Conservation (phyloP, 805 yeast species). For the Teunomyces aglyptinius region DNA sequence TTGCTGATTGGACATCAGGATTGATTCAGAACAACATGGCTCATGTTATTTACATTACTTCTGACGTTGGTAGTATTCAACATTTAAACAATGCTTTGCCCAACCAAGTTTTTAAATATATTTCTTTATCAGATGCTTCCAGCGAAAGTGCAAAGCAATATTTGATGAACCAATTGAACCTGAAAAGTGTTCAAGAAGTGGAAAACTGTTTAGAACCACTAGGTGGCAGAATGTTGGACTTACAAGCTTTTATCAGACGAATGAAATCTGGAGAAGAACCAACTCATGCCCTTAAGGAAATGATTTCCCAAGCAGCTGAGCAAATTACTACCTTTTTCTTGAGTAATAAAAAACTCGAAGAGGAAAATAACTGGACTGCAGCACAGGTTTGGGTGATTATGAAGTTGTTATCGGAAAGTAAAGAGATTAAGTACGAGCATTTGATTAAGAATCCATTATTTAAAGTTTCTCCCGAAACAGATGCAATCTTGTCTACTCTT, state of each 20-base stretch:
- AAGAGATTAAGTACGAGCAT: constrained; percentile 48
- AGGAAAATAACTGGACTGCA: constrained; percentile 53
- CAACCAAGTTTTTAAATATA: constrained; percentile 76
- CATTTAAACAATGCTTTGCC: constrained; percentile 73
- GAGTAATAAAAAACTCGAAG: constrained; percentile 21
- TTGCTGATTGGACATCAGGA: constrained; percentile 88
- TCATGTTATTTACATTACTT: constrained; percentile 84
- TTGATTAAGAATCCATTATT: constrained; percentile 59
- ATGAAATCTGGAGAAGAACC: constrained; percentile 87
- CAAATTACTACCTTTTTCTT: constrained; percentile 82
- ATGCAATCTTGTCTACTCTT: constrained; percentile 55
- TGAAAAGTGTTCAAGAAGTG: constrained; percentile 36
- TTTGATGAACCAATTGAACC: constrained; percentile 55
- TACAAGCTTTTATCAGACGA: constrained; percentile 86
- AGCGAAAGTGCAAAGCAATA: constrained; percentile 65
- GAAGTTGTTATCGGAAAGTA: constrained; percentile 54
- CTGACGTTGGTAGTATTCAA: constrained; percentile 76
- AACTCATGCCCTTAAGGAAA: constrained; percentile 67
- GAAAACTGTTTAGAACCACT: constrained; percentile 65
- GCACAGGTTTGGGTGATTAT: constrained; percentile 90
- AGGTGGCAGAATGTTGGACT: constrained; percentile 94
- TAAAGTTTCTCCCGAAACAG: constrained; percentile 48
- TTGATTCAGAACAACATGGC: constrained; percentile 77
- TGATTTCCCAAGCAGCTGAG: constrained; percentile 81
- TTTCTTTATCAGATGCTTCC: constrained; percentile 80